Evolutionary conservation across 306 rosid species (phyloP), one percentile per base, ranked within the genome.

Genomic region (Sesbania bispinosa): DNA sequence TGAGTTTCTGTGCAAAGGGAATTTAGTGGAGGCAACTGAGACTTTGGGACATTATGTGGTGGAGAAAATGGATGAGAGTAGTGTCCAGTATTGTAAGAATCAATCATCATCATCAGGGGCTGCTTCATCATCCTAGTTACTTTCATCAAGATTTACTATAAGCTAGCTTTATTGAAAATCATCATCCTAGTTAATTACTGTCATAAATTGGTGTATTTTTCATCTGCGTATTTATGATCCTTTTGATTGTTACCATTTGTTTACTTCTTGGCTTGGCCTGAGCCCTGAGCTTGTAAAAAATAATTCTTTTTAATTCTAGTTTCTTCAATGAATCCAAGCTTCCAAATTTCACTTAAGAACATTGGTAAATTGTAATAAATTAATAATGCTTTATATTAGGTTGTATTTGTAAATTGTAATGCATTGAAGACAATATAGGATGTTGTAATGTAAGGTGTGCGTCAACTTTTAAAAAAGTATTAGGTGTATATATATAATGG

Each of bases 41-140:
- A 73, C 73, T 6, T 74, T 87, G 38, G 96, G 88, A 0, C 96
- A 89, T 41, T 89, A 82, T n/a, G 86, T 89, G 14, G 20, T 89
- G 21, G 93, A 87, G 68, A 85, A 73, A 52, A 87, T 89, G 92
- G 93, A 89, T 26, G 84, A 80, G 43, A 78, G 52, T 11, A 78
- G 82, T 74, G 78, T 78, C 63, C 90, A 87, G 18, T 89, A 69
- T 75, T 89, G 96, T 11, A 84, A 78, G 45, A 85, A 74, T 81
- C 59, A 10, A 13, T 39, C 83, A 4, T 69, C 67, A 8, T 36
- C 83, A 2, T 64, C 65, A 7, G 26, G 85, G 1, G 20, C 76
- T 6, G 23, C 68, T n/a, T 52, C 78, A 0, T 50, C 80, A 1
- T 62, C 74, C 5, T 77, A 55, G 68, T 42, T 35, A 13, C 10